phyloP scores from a whole-genome alignment of 768 basidiomycete species.

The Serendipita indica region DNA sequence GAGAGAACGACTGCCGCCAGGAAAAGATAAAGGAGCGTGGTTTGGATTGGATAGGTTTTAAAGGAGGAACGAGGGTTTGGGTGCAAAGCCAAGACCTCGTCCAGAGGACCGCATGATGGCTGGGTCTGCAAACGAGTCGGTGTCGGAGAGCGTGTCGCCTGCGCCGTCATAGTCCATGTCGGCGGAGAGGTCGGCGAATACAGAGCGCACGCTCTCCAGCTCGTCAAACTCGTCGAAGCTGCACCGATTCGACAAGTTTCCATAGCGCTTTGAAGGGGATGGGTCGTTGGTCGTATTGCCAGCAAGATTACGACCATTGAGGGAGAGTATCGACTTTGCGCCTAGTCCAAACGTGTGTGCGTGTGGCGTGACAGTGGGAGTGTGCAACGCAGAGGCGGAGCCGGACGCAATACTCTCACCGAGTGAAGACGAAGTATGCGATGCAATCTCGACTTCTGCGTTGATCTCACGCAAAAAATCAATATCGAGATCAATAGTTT shows the following conservation, averaged over 20 bases:
- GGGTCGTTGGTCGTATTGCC: not conserved
- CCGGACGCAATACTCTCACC: not conserved
- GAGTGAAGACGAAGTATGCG: not conserved
- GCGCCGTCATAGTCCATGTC: not conserved
- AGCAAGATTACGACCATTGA: no score
- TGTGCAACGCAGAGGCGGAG: not conserved
- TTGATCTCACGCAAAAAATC: no score
- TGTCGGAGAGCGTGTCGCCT: slow-evolving; percentile 5
- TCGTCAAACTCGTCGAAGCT: no score
- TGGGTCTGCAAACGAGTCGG: slow-evolving; percentile 4
- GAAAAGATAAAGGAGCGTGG: no score
- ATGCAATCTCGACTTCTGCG: not conserved
- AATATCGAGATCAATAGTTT: no score
- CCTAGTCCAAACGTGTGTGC: not conserved
- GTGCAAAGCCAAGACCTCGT: no score
- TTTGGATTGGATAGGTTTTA: no score
- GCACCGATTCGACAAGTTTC: no score
- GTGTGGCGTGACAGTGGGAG: not conserved
- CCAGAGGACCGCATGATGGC: not conserved
- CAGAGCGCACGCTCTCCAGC: slow-evolving; percentile 2
- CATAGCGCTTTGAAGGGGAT: not conserved
- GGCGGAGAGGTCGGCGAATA: not conserved
- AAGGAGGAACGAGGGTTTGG: no score
- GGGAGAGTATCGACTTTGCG: not conserved
- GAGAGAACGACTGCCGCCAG: no score